phyloP scores from a whole-genome alignment of 2,329 filamentous ascomycete species.

The Sclerotinia minor region DNA sequence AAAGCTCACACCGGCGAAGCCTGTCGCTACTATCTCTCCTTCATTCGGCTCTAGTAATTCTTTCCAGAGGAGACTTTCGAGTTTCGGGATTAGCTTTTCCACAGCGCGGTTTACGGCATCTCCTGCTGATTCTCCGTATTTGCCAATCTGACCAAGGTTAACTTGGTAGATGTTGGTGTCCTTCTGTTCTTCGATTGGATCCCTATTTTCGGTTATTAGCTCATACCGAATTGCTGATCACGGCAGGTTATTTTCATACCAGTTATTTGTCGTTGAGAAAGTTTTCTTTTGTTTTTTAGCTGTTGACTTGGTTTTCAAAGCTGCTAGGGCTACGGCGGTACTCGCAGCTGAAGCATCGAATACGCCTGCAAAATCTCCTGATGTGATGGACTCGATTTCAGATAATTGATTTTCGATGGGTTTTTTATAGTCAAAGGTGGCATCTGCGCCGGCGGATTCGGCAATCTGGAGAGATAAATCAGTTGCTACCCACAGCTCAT shows the following conservation, averaged over 20 bases:
- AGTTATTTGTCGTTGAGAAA: conserved; percentile 24
- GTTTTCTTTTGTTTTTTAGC: conserved; percentile 11
- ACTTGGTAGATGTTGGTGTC: conserved; percentile 31
- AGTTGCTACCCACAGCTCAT: background rate
- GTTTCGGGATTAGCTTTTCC: conserved; percentile 18
- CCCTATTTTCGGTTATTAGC: conserved; percentile 23
- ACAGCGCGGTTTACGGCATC: conserved; percentile 26
- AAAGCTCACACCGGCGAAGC: conserved; percentile 13
- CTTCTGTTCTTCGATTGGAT: conserved; percentile 27
- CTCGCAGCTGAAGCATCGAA: conserved; percentile 19
- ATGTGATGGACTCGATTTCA: conserved; percentile 8
- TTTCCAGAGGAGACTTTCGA: conserved; percentile 17
- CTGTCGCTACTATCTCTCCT: conserved; percentile 7
- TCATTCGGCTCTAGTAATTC: conserved; percentile 7
- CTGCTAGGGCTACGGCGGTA: background rate
- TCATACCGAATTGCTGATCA: background rate
- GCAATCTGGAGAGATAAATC: conserved; percentile 33
- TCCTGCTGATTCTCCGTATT: conserved; percentile 26
- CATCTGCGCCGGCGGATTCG: conserved; percentile 40
- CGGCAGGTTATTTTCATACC: background rate
- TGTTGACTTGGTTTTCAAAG: background rate
- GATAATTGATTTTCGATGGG: background rate
- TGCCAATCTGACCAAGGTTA: conserved; percentile 32
- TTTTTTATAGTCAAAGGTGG: conserved; percentile 41
- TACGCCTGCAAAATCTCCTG: conserved; percentile 15